Evolutionary conservation across 2,329 filamentous ascomycete genomes (phyloP).

Genomic region (Colletotrichum abscissum): DNA sequence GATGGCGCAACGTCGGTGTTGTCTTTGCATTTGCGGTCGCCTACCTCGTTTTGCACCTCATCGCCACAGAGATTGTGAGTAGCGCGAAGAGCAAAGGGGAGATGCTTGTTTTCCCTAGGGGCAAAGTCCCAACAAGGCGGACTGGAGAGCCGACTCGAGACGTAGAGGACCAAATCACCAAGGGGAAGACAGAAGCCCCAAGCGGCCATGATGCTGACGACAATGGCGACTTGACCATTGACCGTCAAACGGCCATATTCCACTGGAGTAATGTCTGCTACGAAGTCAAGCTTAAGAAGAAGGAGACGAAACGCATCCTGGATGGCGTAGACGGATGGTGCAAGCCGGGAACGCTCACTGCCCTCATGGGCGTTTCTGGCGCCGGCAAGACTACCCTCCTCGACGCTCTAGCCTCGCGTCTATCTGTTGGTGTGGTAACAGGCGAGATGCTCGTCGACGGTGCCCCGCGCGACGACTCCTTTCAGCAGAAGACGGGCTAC

Average conservation of each 20-base stretch:
- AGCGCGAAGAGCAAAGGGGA: constrained; percentile 21
- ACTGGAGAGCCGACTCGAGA: constrained; percentile 9
- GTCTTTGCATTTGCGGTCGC: constrained; percentile 15
- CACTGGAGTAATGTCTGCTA: constrained; percentile 80
- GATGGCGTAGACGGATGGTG: constrained; percentile 81
- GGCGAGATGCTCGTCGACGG: constrained; percentile 80
- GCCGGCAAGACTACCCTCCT: constrained; percentile 83
- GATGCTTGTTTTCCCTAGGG: constrained; percentile 31
- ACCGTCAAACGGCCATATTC: constrained; percentile 71
- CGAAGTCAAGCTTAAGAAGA: constrained; percentile 76
- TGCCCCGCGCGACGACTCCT: constrained; percentile 70
- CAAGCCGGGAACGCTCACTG: constrained; percentile 78
- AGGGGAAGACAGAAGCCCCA: constrained; percentile 16
- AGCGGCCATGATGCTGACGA: background rate
- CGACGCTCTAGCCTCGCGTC: constrained; percentile 78
- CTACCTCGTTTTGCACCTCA: constrained; percentile 22
- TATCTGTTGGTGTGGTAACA: constrained; percentile 78
- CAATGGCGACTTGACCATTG: constrained; percentile 41
- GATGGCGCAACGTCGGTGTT: constrained; percentile 28
- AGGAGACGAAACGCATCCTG: constrained; percentile 71
- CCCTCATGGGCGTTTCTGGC: constrained; percentile 78
- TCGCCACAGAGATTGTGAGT: constrained; percentile 25
- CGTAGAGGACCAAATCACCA: constrained; percentile 14
- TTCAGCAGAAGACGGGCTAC: constrained; percentile 78
- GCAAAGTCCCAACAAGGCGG: background rate